These are phyloP conservation scores for Taphrina confusa DNA, from an alignment of 1,139 yeast species.

Conservation along the genomic window DNA sequence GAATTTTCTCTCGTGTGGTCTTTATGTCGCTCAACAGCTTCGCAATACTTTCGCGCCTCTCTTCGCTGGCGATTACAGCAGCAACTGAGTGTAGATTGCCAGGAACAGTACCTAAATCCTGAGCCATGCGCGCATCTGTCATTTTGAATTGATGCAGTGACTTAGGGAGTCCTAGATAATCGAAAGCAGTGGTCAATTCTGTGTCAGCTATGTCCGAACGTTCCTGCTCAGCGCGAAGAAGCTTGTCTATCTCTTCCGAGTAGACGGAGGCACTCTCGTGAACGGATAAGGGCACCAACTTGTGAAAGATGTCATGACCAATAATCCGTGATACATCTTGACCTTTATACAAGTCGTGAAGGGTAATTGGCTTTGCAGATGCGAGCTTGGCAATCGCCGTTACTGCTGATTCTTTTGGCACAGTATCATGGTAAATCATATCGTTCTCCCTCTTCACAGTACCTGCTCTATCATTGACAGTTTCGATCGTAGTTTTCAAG, in stretches of 20 bases:
- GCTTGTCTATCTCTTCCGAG: constrained; percentile 82
- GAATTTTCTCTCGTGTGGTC: constrained; percentile 35
- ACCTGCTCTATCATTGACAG: constrained; percentile 52
- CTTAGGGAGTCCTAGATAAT: constrained; percentile 73
- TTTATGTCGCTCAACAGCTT: not conserved
- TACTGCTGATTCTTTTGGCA: constrained; percentile 62
- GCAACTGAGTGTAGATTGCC: constrained; percentile 1
- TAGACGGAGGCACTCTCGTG: constrained; percentile 85
- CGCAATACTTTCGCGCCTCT: constrained; percentile 29
- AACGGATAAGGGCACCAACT: constrained; percentile 80
- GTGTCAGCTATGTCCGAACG: constrained; percentile 75
- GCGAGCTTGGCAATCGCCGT: constrained; percentile 70
- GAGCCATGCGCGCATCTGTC: constrained; percentile 16
- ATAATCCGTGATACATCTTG: constrained; percentile 56
- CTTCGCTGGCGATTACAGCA: constrained; percentile 35
- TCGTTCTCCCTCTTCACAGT: constrained; percentile 79
- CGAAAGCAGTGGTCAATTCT: constrained; percentile 74
- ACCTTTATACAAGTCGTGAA: constrained; percentile 55
- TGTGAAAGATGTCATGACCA: constrained; percentile 63
- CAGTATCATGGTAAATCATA: constrained; percentile 74
- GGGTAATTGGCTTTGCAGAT: constrained; percentile 66
- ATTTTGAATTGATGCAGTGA: constrained; percentile 59
- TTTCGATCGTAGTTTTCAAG: constrained; percentile 42
- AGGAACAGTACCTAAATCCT: constrained; percentile 20
- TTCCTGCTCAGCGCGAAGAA: constrained; percentile 74